Base-by-base conservation (phyloP, 257 asterid genomes). In the Scutellaria minor region DNA sequence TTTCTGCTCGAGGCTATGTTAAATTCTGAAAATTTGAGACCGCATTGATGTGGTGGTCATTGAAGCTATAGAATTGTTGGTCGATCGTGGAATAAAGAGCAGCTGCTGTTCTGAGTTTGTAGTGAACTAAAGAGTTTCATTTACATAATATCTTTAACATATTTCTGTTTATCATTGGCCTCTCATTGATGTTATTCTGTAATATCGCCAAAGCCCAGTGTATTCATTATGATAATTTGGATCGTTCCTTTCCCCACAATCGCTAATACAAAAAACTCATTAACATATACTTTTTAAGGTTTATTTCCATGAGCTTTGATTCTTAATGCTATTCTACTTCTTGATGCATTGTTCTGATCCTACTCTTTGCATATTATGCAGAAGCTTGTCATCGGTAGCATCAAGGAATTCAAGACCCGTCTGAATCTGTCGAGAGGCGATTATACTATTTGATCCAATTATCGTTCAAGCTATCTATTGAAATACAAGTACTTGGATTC, bases 341-440 rank as follows among this genome's bases (percentile, higher is more conserved):
- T 20, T 7, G 55, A 64, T 22, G 13, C 5, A 12, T 47, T 47
- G 13, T 27, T 65, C 50, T 47, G 46, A 65, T 65, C 9, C 20
- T 11, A 48, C 13, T 27, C 56, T 46, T 20, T 74, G 64, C 22
- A 63, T 63, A 48, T 54, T 44, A 5, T 44, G 72, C 80, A 79
- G 83, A 59, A 70, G 74, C 67, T 65, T 18, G 37, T 22, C 59
- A 31, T 45, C 55, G 39, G 13, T 15, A 39, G 70, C 70, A 69
- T 40, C 50, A 35, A 55, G 68, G 77, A 42, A 35, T 24, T 27
- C 14, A 14, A 5, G 75, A 50, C 22, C 50, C 18, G 35, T 9
- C 52, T 13, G 70, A 61, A 40, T 12, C 37, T 31, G 6, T 51
- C 9, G 8, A 35, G 68, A 47, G 40, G 52, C 61, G 63, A 44